Base-by-base conservation (phyloP, 2,329 filamentous ascomycete genomes). In the Myriosclerotinia scirpicola region DNA sequence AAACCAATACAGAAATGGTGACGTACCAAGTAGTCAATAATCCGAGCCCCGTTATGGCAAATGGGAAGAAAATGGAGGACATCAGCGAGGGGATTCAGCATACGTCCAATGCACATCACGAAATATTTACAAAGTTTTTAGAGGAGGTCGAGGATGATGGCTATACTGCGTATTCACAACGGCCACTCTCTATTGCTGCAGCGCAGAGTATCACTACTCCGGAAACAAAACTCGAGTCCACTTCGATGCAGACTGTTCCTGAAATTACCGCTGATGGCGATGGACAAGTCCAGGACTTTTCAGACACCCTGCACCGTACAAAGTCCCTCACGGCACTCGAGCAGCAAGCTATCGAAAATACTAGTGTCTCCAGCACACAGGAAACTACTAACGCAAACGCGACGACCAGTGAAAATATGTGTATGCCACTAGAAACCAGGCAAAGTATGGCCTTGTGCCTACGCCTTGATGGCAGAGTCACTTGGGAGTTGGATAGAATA, bases 141-240 rank as follows among this genome's bases (percentile, higher is more conserved):
- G n/a, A 60, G 9, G 44, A 38, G 46, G 44, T 60, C 20, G 44
- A 60, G 30, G n/a, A 48, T 50, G 44, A 60, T 50, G 58, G 58
- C 6, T 60, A 60, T 12, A 38, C 9, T n/a, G 58, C 58, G n/a
- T 60, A 38, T 50, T n/a, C 44, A 38, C 20, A 60, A 38, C 44
- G 20, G 5, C 50, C 44, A 3, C n/a, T 34, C 30, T 38, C 38
- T 8, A 26, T 17, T 46, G 22, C 40, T 5, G 14, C 30, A 22
- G 36, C n/a, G 12, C 44, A 50, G 14, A 22, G 15, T 14, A 60
- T 8, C 4, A 8, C 58, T 38, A 38, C 20, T 17, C 34, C n/a
- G n/a, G 30, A 50, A 22, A 60, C 20, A 22, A 38, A 26, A 5
- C n/a, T 3, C 4, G 34, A 60, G n/a, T 26, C 30, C 4, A 50